Base-by-base conservation (phyloP, 768 basidiomycete species). In the Russula brevipes region DNA sequence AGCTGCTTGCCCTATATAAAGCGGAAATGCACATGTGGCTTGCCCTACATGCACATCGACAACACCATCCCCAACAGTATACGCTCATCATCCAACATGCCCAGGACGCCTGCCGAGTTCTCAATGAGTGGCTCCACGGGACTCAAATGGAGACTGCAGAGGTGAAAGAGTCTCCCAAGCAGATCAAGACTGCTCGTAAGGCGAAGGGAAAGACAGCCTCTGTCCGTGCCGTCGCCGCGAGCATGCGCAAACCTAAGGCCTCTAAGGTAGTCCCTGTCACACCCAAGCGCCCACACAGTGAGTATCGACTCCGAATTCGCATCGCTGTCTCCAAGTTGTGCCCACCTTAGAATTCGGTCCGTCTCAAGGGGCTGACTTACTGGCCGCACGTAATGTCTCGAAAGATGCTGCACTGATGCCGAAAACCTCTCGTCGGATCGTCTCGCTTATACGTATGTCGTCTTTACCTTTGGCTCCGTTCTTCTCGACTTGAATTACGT, bases 41-140 rank as follows among this genome's bases (percentile, higher is more conserved):
- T 50, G 84, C 86, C 0, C 74, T 94, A 19, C 85, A 89, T 69
- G 80, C 83, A 0, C 90, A 94, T 72, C 81, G 83, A 14, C 76
- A 75, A 5, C 75, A 72, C 9, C 77, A 81, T 59, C 63, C 73
- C 0, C 73, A 80, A 30, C 80, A 83, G 70, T 77, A 75, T 59
- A 60, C 72, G 0, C 69, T 79, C 1, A 78, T 90, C 46, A 73
- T 80, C 8, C 69, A 74, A n/a, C 83, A 85, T 53, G 76, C 82
- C 1, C 82, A 81, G 11, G 74, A 80, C 14, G 87, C 84, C 0
- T 84, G 80, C 66, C 72, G 66, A 39, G 71, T 82, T 35, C 77
- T 89, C 45, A 78, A 74, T 49, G 57, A 72, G 17, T 68, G 80
- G 44, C 64, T 83, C 1, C 50, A 65, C 44, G 60, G 56, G 10